phyloP scores from a whole-genome alignment of 768 basidiomycete genomes.

The Pulveroboletus sp. region DNA sequence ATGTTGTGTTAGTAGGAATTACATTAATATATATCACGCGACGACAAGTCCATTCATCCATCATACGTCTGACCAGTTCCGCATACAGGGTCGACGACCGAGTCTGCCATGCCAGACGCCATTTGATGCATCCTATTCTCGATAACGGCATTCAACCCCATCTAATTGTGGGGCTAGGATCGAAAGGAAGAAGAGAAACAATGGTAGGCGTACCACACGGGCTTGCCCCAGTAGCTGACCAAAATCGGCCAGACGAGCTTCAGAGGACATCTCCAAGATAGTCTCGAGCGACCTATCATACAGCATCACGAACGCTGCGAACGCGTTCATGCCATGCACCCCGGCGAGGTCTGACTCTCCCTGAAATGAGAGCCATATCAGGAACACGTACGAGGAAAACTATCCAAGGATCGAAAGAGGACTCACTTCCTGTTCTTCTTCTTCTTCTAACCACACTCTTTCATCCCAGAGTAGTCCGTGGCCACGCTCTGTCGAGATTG shows the following conservation, averaged over 20 bases:
- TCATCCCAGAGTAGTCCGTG: constrained; percentile 47
- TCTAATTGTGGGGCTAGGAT: constrained; percentile 23
- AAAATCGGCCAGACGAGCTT: constrained; percentile 45
- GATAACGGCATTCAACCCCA: constrained; percentile 35
- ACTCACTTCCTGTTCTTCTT: constrained; percentile 49
- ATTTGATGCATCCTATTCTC: constrained; percentile 33
- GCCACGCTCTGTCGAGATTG: constrained; percentile 39
- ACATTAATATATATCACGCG: constrained; percentile 25
- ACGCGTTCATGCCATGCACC: constrained; percentile 63
- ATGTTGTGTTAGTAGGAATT: constrained; percentile 27
- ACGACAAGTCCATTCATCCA: constrained; percentile 1
- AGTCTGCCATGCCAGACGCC: constrained; percentile 9
- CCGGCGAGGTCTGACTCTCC: constrained; percentile 56
- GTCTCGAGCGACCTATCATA: constrained; percentile 50
- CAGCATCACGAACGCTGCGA: constrained; percentile 63
- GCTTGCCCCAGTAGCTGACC: constrained; percentile 45
- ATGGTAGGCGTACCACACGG: constrained; percentile 45
- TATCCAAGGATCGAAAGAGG: constrained; percentile 9
- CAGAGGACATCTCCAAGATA: constrained; percentile 49
- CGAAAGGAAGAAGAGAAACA: neutral
- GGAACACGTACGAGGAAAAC: constrained; percentile 10
- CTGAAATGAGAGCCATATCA: constrained; percentile 34
- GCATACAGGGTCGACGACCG: constrained; percentile 9
- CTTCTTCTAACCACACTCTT: constrained; percentile 60
- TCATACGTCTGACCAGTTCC: constrained; percentile 11